A percentile compares a stretch with the other conserved stretches of the same genome.
These are phyloP conservation scores for Scheffersomyces illinoinensis DNA, from an alignment of 1,139 yeast genomes.

Conservation along the genomic window DNA sequence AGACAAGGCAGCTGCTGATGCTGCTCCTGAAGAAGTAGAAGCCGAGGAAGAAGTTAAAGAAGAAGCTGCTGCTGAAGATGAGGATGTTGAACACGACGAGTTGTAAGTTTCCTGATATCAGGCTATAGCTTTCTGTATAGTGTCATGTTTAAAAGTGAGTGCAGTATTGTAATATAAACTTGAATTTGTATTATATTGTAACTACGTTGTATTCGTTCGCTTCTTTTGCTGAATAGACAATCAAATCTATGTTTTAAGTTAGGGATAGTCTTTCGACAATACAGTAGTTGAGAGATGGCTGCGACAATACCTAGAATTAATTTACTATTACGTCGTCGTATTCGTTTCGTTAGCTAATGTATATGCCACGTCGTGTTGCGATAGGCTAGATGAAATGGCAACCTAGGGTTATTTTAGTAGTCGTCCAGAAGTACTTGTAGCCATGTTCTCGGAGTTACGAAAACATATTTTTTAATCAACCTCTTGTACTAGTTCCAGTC, in stretches of 20 bases:
- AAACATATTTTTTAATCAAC: neutral
- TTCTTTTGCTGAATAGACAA: too few relatives aligned
- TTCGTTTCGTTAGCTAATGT: neutral
- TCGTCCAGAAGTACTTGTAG: too few relatives aligned
- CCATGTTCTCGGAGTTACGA: neutral
- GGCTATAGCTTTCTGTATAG: neutral
- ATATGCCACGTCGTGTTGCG: neutral
- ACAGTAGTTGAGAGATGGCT: too few relatives aligned
- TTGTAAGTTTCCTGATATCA: constrained; percentile 22
- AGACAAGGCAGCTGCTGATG: constrained; percentile 27
- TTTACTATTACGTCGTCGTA: neutral
- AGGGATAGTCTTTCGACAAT: too few relatives aligned
- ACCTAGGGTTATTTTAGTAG: neutral
- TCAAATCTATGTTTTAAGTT: too few relatives aligned
- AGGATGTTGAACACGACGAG: constrained; percentile 43
- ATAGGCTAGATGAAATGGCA: neutral
- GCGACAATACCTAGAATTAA: too few relatives aligned
- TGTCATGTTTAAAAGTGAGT: neutral
- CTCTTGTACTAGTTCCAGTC: constrained; percentile 8
- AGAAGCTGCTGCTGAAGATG: constrained; percentile 14
- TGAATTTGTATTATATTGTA: neutral
- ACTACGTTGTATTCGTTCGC: neutral
- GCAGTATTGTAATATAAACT: neutral
- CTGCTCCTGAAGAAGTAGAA: constrained; percentile 24
- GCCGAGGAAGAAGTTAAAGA: constrained; percentile 16